phyloP scores from a whole-genome alignment of 148 eudicot species.

The Heliosperma pusillum region DNA sequence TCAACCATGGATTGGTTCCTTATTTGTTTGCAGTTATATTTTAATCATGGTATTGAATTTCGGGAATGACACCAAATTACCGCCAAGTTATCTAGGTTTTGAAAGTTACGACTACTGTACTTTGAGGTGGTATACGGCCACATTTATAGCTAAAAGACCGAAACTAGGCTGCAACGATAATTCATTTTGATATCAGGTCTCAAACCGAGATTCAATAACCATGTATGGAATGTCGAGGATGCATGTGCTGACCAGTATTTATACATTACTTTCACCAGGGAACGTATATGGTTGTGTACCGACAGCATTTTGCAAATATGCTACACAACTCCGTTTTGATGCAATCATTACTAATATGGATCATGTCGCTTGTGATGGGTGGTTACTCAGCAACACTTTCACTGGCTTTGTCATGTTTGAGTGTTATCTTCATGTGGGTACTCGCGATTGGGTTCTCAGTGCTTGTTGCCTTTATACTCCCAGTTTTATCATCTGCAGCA shows the following conservation, averaged over 20 bases:
- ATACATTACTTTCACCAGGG: constrained; percentile 50
- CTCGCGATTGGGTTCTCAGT: constrained; percentile 53
- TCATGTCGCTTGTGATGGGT: constrained; percentile 72
- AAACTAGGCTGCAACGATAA: too few relatives aligned
- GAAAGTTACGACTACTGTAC: too few relatives aligned
- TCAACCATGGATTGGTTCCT: constrained; percentile 1
- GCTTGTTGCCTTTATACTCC: constrained; percentile 62
- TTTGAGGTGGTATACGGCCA: too few relatives aligned
- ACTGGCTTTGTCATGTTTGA: constrained; percentile 59
- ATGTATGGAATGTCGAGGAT: constrained; percentile 3
- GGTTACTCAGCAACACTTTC: constrained; percentile 65
- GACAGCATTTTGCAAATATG: constrained; percentile 66
- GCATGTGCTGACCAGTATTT: constrained; percentile 9
- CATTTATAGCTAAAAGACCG: too few relatives aligned
- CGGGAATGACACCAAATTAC: not conserved
- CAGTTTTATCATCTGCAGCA: constrained; percentile 55
- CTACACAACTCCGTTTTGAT: constrained; percentile 71
- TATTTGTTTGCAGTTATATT: constrained; percentile 15
- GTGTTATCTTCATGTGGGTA: constrained; percentile 79
- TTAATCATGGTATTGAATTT: not conserved
- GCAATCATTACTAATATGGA: constrained; percentile 79
- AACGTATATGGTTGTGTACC: constrained; percentile 72
- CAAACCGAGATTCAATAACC: not conserved
- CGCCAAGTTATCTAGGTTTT: not conserved
- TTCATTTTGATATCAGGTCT: not conserved